Base-by-base conservation (phyloP, 2,329 filamentous ascomycete genomes). In the Camptophora hylomeconis region DNA sequence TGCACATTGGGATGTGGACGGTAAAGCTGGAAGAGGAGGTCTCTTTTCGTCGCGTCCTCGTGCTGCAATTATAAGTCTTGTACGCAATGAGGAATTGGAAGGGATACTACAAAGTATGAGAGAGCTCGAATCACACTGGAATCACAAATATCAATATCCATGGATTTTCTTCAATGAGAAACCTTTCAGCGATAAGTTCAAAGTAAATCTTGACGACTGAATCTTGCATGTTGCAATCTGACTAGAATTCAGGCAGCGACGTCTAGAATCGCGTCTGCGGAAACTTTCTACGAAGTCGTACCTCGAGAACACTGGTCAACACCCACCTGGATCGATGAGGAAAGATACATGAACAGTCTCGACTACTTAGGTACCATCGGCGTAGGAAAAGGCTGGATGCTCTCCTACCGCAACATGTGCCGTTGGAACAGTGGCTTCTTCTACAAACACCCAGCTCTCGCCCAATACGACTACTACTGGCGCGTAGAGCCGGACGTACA, bases 401-500 rank as follows among this genome's bases (percentile, higher is more conserved):
- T 51, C 22, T 47, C 40, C 39, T 57, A 57, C 37, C 51, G 50
- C 22, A 46, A 54, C 39, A 57, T 57, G 53, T 55, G 52, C 31
- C 46, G 54, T 0, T 57, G 52, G 45, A 52, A 56, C 30, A 52
- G 48, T 20, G 51, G 53, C 3, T 53, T 53, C 36, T 57, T 57
- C 44, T 56, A 56, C 41, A 42, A 47, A 11, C 52, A 38, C 53
- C 62, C 39, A 41, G 50, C 41, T 44, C 56, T 41, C 49, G 52
- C 19, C 40, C 40, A 58, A 14, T 72, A 69, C 38, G 61, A 71
- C 31, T 75, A 63, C 60, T 73, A 70, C 46, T 72, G 68, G 69
- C 60, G 63, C 38, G 60, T 75, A 7, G 67, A 74, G 41, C 69
- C 70, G 26, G 67, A 69, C 32, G 69, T 72, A 5, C 57, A 66